Percentiles rank a stretch among this genome's conserved stretches.
Evolutionary conservation across 2,329 filamentous ascomycete genomes (phyloP).

Genomic region (Colletotrichum liaoningense): DNA sequence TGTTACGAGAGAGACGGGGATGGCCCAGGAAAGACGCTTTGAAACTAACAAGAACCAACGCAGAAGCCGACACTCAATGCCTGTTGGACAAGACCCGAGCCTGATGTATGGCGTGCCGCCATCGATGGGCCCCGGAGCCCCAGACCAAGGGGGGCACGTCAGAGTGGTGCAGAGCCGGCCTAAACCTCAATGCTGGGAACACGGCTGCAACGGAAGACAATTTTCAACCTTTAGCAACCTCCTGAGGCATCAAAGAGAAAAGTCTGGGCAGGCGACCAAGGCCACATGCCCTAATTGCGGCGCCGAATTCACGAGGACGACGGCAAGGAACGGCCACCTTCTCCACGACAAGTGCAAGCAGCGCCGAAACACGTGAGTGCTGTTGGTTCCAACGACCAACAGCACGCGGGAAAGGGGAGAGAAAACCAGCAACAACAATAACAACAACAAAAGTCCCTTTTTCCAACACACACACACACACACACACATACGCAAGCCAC

Average conservation of each 20-base stretch:
- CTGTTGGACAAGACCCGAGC: slow-evolving; percentile 49
- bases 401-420: not conserved
- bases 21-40: not conserved
- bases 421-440: slow-evolving; percentile 5
- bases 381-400: slow-evolving; percentile 13
- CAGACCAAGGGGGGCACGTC: slow-evolving; percentile 61
- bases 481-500: not conserved
- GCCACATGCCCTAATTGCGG: slow-evolving; percentile 91
- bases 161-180: slow-evolving; percentile 81
- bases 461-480: not conserved
- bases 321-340: slow-evolving; percentile 87
- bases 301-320: slow-evolving; percentile 91
- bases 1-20: slow-evolving; percentile 31
- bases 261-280: slow-evolving; percentile 90
- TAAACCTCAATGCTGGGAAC: slow-evolving; percentile 98
- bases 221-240: slow-evolving; percentile 98
- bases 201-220: slow-evolving; percentile 94
- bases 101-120: slow-evolving; percentile 58
- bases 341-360: slow-evolving; percentile 93
- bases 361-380: slow-evolving; percentile 57
- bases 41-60: slow-evolving; percentile 19
- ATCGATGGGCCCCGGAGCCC: slow-evolving; percentile 44
- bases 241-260: slow-evolving; percentile 91
- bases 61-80: slow-evolving; percentile 53
- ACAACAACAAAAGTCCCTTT: slow-evolving; percentile 4